Conservation (phyloP, 1,284 basidiomycete species). For the Papiliotrema terrestris region DNA sequence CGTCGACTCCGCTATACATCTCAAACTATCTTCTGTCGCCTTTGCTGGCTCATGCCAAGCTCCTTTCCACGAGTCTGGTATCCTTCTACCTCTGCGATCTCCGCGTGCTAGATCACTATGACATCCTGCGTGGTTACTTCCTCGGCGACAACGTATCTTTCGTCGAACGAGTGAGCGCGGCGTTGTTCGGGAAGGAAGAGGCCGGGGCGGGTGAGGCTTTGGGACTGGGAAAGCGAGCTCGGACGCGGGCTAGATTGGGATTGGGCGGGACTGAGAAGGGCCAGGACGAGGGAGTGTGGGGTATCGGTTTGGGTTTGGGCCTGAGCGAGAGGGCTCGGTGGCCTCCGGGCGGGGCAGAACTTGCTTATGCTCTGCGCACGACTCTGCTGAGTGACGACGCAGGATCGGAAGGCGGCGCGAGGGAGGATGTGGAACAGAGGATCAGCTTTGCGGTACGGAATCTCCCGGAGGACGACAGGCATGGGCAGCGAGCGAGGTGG, state of each 20-base stretch:
- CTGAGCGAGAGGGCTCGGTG: conserved; percentile 67
- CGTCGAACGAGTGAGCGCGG: conserved; percentile 29
- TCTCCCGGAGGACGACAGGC: conserved; percentile 55
- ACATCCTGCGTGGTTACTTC: conserved; percentile 40
- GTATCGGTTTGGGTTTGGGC: conserved; percentile 66
- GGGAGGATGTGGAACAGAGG: conserved; percentile 66
- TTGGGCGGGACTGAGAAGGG: conserved; percentile 8
- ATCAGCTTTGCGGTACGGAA: conserved; percentile 77
- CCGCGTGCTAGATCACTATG: conserved; percentile 38
- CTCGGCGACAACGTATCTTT: conserved; percentile 41
- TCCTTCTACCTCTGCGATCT: conserved; percentile 43
- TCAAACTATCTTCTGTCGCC: conserved; percentile 33
- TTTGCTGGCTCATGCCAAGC: conserved; percentile 27
- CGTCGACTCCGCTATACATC: conserved; percentile 37
- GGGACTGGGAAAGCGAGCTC: conserved; percentile 32
- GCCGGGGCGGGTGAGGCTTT: conserved; percentile 30
- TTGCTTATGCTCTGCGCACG: conserved; percentile 68
- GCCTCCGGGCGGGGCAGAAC: conserved; percentile 78
- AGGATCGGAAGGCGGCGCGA: conserved; percentile 8
- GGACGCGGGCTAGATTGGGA: conserved; percentile 38
- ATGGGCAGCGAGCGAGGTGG: conserved; percentile 63
- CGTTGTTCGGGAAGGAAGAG: conserved; percentile 39
- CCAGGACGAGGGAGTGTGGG: conserved; percentile 28
- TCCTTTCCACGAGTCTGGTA: conserved; percentile 40
- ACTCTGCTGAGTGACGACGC: conserved; percentile 33